A percentile compares a stretch with the other conserved stretches of the same genome.
Evolutionary conservation across 352 stramenopile species (phyloP).

Genomic region (Pythium phragmitis): DNA sequence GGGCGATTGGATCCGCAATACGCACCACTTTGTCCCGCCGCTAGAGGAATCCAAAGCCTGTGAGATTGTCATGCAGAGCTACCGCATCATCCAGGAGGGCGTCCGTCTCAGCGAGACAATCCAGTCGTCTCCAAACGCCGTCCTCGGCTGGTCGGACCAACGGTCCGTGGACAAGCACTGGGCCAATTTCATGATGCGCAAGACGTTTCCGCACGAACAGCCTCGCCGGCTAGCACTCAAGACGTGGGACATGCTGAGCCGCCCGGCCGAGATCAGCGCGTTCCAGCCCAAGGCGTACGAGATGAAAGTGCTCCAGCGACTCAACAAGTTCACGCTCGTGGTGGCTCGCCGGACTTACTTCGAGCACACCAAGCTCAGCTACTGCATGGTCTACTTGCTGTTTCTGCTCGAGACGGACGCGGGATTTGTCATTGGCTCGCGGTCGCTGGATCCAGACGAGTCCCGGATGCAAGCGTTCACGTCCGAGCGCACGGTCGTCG

Average conservation of each 20-base stretch:
- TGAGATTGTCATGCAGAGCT: slow-evolving; percentile 27
- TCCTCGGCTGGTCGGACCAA: slow-evolving; percentile 48
- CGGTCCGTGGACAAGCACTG: slow-evolving; percentile 38
- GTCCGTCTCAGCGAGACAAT: slow-evolving; percentile 9
- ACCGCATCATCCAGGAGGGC: slow-evolving; percentile 24
- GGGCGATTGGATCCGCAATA: slow-evolving; percentile 25
- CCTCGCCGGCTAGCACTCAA: slow-evolving; percentile 27
- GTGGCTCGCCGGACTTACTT: slow-evolving; percentile 26
- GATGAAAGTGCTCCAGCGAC: slow-evolving; percentile 41
- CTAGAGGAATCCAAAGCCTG: slow-evolving; percentile 9
- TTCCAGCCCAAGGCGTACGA: slow-evolving; percentile 35
- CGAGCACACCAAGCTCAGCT: slow-evolving; percentile 10
- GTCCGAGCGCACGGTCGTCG: slow-evolving; percentile 16
- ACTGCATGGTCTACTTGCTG: slow-evolving; percentile 30
- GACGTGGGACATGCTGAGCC: slow-evolving; percentile 38
- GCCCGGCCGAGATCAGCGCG: slow-evolving; percentile 28
- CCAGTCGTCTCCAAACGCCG: slow-evolving; percentile 14
- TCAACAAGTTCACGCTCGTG: slow-evolving; percentile 28
- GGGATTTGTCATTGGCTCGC: slow-evolving; percentile 26
- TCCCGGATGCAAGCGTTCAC: slow-evolving; percentile 20
- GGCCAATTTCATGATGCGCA: slow-evolving; percentile 48
- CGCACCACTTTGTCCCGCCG: slow-evolving; percentile 20
- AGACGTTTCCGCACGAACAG: slow-evolving; percentile 38
- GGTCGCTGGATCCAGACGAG: slow-evolving; percentile 23
- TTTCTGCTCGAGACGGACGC: slow-evolving; percentile 26